A percentile compares a stretch with the other conserved stretches of the same genome.
phyloP scores from a whole-genome alignment of 1,284 basidiomycete genomes.

The Ganoderma multipileum region DNA sequence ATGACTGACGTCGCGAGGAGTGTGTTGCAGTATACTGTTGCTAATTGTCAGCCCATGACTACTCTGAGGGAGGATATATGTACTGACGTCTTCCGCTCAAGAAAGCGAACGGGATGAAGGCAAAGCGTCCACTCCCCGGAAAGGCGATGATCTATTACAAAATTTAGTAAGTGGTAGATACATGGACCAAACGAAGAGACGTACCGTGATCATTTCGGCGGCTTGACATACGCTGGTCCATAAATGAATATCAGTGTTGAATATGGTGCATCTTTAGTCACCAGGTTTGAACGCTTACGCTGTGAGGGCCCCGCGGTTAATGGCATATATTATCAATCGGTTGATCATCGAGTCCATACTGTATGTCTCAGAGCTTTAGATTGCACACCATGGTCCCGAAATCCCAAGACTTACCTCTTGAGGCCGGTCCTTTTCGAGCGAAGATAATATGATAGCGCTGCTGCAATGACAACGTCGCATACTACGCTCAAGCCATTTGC shows the following conservation, averaged over 20 bases:
- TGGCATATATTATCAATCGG: not conserved
- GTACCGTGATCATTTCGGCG: not conserved
- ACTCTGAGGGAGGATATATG: too few species aligned
- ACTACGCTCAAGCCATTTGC: constrained; percentile 1
- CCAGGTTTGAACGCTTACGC: not conserved
- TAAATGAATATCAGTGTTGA: not conserved
- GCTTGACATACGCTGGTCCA: not conserved
- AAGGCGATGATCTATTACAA: too few species aligned
- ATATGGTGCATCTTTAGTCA: not conserved
- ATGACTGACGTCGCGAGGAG: too few species aligned
- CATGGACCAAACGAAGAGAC: too few species aligned
- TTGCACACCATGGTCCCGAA: not conserved
- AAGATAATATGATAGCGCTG: not conserved
- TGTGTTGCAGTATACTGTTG: too few species aligned
- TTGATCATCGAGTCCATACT: not conserved
- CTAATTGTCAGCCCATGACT: too few species aligned
- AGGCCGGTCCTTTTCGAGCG: not conserved
- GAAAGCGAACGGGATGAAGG: too few species aligned
- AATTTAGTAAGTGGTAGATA: too few species aligned
- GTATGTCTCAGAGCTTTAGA: not conserved
- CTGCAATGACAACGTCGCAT: not conserved
- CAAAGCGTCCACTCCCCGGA: too few species aligned
- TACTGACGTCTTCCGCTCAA: too few species aligned
- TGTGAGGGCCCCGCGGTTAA: not conserved
- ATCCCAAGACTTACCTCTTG: not conserved